These are phyloP conservation scores for Crithidia bombi DNA, from an alignment of 208 protist species.

Conservation along the genomic window DNA sequence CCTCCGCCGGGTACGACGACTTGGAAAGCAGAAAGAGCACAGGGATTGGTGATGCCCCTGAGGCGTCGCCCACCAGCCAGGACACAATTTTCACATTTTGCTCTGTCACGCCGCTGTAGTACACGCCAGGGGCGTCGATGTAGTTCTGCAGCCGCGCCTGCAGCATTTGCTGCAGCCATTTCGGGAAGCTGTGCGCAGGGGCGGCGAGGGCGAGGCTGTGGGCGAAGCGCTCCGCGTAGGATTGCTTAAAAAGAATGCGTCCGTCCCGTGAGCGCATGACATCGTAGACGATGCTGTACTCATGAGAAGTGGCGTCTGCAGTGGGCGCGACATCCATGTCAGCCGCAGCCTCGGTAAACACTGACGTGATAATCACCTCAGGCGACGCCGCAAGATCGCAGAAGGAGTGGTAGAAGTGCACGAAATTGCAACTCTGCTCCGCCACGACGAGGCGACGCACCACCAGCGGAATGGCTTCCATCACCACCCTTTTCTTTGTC, in stretches of 20 bases:
- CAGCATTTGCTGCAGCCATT: constrained; percentile 15
- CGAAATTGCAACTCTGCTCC: constrained; percentile 28
- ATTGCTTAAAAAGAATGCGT: constrained; percentile 50
- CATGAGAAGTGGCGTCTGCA: neutral
- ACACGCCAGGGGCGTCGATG: constrained; percentile 23
- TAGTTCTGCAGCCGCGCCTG: constrained; percentile 39
- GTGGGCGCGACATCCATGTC: neutral
- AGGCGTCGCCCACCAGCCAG: constrained; percentile 42
- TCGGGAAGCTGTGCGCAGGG: constrained; percentile 18
- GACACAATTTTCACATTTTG: constrained; percentile 81
- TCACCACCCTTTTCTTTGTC: neutral
- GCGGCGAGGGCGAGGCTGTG: constrained; percentile 41
- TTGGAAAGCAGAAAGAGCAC: constrained; percentile 59
- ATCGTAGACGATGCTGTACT: constrained; percentile 72
- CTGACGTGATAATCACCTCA: constrained; percentile 1
- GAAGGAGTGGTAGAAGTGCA: constrained; percentile 33
- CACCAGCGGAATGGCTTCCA: constrained; percentile 23
- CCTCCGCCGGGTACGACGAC: constrained; percentile 72
- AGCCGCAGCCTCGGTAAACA: neutral
- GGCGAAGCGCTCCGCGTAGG: constrained; percentile 60
- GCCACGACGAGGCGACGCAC: constrained; percentile 30
- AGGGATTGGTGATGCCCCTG: constrained; percentile 13
- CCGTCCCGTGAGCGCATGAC: constrained; percentile 62
- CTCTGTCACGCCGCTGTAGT: constrained; percentile 17
- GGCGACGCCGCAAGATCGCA: constrained; percentile 6